Base-by-base conservation (phyloP, 2,329 filamentous ascomycete genomes). In the Trichophyton verrucosum region DNA sequence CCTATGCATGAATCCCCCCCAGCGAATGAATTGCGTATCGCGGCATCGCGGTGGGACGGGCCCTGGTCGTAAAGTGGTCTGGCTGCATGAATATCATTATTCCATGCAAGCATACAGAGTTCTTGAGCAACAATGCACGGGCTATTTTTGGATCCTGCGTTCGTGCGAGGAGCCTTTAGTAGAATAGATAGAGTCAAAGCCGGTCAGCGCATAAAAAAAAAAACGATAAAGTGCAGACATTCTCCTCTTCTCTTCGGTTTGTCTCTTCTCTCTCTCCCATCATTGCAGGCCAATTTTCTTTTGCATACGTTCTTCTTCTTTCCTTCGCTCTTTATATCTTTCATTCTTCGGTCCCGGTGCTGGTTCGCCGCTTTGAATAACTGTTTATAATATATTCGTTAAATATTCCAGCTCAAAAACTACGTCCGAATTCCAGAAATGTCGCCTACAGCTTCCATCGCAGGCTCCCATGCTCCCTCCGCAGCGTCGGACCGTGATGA, bases 401-500 rank as follows among this genome's bases (percentile, higher is more conserved):
- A 13, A 3, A 38, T 38, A 38, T 38, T 11, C 38, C 40, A 55
- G 42, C 49, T 17, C 36, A 44, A 20, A 22, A 58, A 44, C 36
- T 61, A 57, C 33, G 17, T 58, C 60, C 44, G 38, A 24, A 13
- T 47, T 17, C 20, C 11, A 15, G 55, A 56, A 53, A 74, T 73
- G 71, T 67, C 65, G 36, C 66, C 69, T 20, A 55, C 60, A 46
- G 67, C 65, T 17, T 70, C 69, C 7, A 63, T 66, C n/a, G 57
- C 68, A 5, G 70, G 68, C 36, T 71, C 71, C 13, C 65, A 66
- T 53, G 66, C 69, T 58, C 66, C 69, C 27, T 69, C 68, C 51
- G 68, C 66, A 58, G 71, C 73, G 7, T 71, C 72, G n/a, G 68
- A 74, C 57, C 66, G 69, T 57, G 68, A 72, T 30, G 74, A 76